Conservation (phyloP, 2,329 filamentous ascomycete species). For the Colletotrichum brevisporum region DNA sequence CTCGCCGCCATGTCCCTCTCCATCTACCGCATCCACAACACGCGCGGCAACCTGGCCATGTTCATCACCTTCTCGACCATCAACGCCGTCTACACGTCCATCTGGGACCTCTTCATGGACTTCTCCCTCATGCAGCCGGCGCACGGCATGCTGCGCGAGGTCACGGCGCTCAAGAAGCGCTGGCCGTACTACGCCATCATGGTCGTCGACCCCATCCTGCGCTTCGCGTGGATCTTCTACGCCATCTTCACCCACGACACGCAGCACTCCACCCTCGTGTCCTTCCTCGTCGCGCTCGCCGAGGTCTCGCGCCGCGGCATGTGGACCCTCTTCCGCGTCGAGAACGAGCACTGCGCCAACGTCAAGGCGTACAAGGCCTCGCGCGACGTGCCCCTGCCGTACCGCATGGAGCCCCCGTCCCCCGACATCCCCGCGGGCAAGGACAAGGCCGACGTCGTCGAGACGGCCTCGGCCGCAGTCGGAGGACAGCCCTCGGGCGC, state of each 20-base stretch:
- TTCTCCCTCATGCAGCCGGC: constrained; percentile 90
- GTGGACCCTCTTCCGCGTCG: constrained; percentile 94
- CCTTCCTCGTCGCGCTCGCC: constrained; percentile 82
- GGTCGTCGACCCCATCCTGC: constrained; percentile 83
- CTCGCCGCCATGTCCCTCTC: constrained; percentile 83
- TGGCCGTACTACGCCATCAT: constrained; percentile 93
- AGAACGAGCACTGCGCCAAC: constrained; percentile 97
- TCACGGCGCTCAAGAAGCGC: constrained; percentile 81
- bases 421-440: constrained; percentile 17
- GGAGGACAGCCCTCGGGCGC: not conserved
- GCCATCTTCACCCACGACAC: constrained; percentile 83
- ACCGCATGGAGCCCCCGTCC: constrained; percentile 67
- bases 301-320: constrained; percentile 89
- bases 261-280: constrained; percentile 86
- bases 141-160: constrained; percentile 79
- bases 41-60: constrained; percentile 70
- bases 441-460: constrained; percentile 16
- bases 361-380: constrained; percentile 92
- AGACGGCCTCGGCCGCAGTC: constrained; percentile 14
- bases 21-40: constrained; percentile 82
- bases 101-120: constrained; percentile 98
- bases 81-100: constrained; percentile 85
- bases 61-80: constrained; percentile 87
- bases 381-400: constrained; percentile 88
- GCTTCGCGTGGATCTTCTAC: constrained; percentile 96